These are phyloP conservation scores for Sphenostylis stenocarpa DNA, from an alignment of 306 rosid species.

Conservation along the genomic window DNA sequence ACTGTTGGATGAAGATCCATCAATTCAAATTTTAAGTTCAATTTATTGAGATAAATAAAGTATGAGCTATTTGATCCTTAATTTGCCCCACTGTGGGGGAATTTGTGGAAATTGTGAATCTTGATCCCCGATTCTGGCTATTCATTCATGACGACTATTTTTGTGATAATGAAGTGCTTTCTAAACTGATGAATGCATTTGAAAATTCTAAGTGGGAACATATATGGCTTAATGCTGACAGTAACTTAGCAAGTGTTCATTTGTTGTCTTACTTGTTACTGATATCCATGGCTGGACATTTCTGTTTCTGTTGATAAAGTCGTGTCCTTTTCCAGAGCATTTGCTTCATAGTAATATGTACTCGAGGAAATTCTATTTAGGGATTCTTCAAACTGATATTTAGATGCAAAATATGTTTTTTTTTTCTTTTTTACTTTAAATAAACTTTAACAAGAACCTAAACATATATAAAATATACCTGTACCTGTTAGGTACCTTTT, in stretches of 20 bases:
- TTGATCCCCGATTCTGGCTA: neutral
- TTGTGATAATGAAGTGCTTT: conserved; percentile 12
- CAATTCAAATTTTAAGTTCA: neutral
- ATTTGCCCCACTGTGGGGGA: neutral
- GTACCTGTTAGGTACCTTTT: no score
- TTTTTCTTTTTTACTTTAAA: no score
- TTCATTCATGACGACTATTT: neutral
- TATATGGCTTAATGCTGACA: neutral
- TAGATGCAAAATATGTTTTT: no score
- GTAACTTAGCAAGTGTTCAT: neutral
- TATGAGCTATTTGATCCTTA: neutral
- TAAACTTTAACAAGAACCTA: no score
- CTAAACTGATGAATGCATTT: neutral
- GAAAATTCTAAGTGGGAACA: neutral
- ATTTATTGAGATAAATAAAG: neutral
- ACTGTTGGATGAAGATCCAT: neutral
- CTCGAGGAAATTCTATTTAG: neutral
- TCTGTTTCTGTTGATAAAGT: conserved; percentile 29
- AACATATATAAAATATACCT: no score
- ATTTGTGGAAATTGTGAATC: neutral
- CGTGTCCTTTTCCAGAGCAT: neutral
- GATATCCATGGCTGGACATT: neutral
- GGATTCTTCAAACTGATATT: neutral
- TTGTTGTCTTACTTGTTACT: neutral
- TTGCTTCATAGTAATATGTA: neutral